Evolutionary conservation across 306 rosid genomes (phyloP), one percentile per base, ranked within the genome.

Genomic region (Canavalia gladiata): DNA sequence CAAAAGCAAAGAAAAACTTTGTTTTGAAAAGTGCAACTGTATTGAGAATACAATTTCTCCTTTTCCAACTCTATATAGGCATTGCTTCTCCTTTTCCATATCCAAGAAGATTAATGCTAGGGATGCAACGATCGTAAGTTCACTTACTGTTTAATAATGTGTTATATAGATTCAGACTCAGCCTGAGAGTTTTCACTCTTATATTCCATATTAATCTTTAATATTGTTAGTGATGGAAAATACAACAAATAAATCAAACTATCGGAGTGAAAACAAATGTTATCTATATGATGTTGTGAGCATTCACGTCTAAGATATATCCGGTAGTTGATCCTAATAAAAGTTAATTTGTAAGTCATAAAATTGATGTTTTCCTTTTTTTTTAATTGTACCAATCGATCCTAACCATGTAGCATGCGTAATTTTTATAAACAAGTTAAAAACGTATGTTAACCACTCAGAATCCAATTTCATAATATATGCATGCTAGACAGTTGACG

Each of bases 311-410:
- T 11, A 35, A 28, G 58, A 13, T 31, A 45, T 68, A 47, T 51
- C 50, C 11, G 10, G 28, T 7, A 81, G 47, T 55, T 0, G 4
- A 45, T 82, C 39, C 4, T 3, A 42, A 18, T 25, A 5, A 4
- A 64, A 67, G 62, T 29, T 12, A 45, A 34, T 46, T 56, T 78
- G n/a, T 42, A 39, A 56, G 58, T 46, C 60, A 69, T 46, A 52
- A 33, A 7, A 30, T 78, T 13, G 33, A 31, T 4, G 4, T 34
- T n/a, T 0, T 41, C 18, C 7, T 62, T 39, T 2, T 3, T 74
- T 47, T 39, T 8, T 11, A 50, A 9, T 33, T 70, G 45, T 2
- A 59, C 29, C 55, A 49, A 11, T 57, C 8, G 50, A 55, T 68
- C 67, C 35, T 43, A 13, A 78, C 8, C 6, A 7, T 8, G 28